Base-by-base conservation (phyloP, 805 yeast genomes). In the Cephaloascus albidus region DNA sequence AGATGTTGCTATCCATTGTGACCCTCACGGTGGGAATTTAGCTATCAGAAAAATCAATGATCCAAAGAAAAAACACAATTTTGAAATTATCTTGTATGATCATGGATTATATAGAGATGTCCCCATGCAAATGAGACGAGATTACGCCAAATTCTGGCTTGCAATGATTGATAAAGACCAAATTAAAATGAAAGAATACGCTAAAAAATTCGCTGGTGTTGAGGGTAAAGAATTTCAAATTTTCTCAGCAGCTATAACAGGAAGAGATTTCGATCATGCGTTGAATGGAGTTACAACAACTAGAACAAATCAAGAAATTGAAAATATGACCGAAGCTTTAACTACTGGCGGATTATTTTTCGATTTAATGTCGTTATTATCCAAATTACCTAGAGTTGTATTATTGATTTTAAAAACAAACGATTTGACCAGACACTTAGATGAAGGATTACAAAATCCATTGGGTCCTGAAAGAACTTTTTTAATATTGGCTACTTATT, bases 11-110 rank as follows among this genome's bases (percentile, higher is more conserved):
- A 74, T 93, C 34, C 99, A 93, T 57, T 93, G 98, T 63, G 99
- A 93, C 57, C 98, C 98, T 1, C 99, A 93, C 57, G 96, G 95
- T 10, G 99, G 99, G 0, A 93, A 93, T 52, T 65, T 93, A 43
- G 96, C 97, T 0, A 86, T 93, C 18, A 66, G 88, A 40, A 61
- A 69, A 27, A 59, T 69, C 4, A 50, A 50, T 15, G 30, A 27
- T 58, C 50, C 52, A 23, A 47, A 43, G 30, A 44, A 36, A 15
- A 31, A 6, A 10, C 87, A 81, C 53, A 89, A 90, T 55, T 93
- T 93, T 56, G 98, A 93, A 58, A 85, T 93, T 38, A 68, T 93
- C 4, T 67, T 93, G 16, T 94, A 87, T 55, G 99, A 93, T 60
- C 98, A 93, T 58, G 99, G 98, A 0, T 67, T 93, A 16, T 93